Base-by-base conservation (phyloP, 495 filamentous ascomycete species). In the Neurospora sp. region DNA sequence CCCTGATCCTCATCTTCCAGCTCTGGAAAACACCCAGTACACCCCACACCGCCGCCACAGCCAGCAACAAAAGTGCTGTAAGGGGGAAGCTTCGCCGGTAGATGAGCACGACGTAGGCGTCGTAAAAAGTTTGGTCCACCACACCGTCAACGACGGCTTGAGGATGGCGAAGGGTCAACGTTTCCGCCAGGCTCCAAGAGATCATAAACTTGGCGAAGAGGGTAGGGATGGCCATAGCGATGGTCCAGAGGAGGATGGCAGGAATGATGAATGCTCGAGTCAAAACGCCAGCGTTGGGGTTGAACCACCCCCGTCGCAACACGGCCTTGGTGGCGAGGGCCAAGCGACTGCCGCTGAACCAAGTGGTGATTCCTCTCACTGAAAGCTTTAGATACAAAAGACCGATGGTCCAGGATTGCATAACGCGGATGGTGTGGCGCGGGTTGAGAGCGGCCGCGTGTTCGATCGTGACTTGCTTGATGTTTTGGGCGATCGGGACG, bases 361-460 rank as follows among this genome's bases (percentile, higher is more conserved):
- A 83, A 76, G 87, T 86, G 68, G 92, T 85, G 65, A 94, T 85
- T 73, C 93, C 78, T 44, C 92, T 91, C 44, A 88, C 86, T n/a
- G 88, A 89, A 81, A 98, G 89, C 73, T 97, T 95, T 69, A 97
- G 87, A 81, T 98, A 98, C 40, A 99, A 86, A 22, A 98, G 88
- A 9, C 96, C 96, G 3, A 98, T 83, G 1, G 94, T 96, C 94
- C 96, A 99, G 75, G 93, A 89, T 79, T 98, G 95, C 71, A 98
- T 89, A 70, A 98, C 86, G 75, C 97, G 92, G 45, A 98, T 88
- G 42, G 92, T 91, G 77, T 97, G 94, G 1, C 82, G 81, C 40
- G 90, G 83, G 16, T 83, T 76, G 65, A 76, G 76, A 0, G 71
- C 74, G 16, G 42, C 39, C 8, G 44, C 27, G 12, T 69, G 38